Conservation (phyloP, 2,329 filamentous ascomycete genomes). For the Diaporthe sp. region DNA sequence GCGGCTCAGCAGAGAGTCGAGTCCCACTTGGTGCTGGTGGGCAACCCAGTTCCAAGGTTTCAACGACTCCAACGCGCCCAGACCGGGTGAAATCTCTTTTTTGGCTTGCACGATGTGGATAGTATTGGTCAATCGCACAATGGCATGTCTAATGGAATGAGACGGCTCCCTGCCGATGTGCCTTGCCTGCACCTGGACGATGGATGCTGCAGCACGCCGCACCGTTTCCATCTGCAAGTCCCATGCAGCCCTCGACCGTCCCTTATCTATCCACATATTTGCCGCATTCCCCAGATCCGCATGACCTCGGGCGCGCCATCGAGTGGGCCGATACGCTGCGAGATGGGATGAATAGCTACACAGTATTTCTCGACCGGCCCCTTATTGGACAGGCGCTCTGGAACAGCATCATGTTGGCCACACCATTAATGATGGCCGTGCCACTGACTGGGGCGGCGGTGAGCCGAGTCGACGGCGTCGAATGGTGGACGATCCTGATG, state of each 20-base stretch:
- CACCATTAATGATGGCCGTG: constrained; percentile 25
- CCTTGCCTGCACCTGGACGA: neutral
- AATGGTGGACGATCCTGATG: neutral
- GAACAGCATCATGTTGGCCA: constrained; percentile 25
- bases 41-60: constrained; percentile 36
- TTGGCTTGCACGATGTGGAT: constrained; percentile 1
- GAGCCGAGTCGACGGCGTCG: constrained; percentile 3
- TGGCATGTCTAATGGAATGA: neutral
- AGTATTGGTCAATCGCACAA: constrained; percentile 14
- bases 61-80: neutral
- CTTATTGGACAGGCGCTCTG: constrained; percentile 18
- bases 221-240: neutral
- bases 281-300: constrained; percentile 38
- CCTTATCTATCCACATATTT: constrained; percentile 36
- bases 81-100: constrained; percentile 11
- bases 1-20: constrained; percentile 12
- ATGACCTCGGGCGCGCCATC: constrained; percentile 37
- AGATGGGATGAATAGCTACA: constrained; percentile 34
- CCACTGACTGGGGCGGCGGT: constrained; percentile 27
- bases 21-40: constrained; percentile 4
- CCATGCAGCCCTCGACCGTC: constrained; percentile 3
- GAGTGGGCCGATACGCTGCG: constrained; percentile 32
- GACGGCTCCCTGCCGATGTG: constrained; percentile 7
- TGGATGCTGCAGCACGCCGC: neutral
- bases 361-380: neutral